These are phyloP conservation scores for Taphrina flavorubra DNA, from an alignment of 1,139 yeast genomes.

Conservation along the genomic window DNA sequence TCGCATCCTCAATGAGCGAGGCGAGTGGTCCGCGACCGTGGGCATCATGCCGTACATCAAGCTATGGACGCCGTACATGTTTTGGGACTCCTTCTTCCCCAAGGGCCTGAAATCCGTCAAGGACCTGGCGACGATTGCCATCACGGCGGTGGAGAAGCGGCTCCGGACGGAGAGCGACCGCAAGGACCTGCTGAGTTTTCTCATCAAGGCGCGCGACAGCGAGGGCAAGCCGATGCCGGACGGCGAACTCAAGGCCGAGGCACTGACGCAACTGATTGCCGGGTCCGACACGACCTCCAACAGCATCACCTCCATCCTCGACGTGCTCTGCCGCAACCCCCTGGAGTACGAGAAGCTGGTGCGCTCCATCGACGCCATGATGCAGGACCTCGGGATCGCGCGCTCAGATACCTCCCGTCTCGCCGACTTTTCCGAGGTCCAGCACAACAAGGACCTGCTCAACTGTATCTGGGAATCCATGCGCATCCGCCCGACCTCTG, in stretches of 20 bases:
- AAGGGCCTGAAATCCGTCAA: conserved; percentile 29
- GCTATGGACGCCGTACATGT: conserved; percentile 34
- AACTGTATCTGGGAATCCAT: conserved; percentile 28
- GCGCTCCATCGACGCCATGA: conserved; percentile 27
- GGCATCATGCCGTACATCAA: conserved; percentile 36
- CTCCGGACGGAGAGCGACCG: conserved; percentile 5
- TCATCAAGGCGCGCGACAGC: conserved; percentile 37
- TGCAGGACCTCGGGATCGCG: conserved; percentile 23
- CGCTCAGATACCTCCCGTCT: conserved; percentile 12
- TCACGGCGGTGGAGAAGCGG: conserved; percentile 34
- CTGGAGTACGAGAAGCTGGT: conserved; percentile 8
- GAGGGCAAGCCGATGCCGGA: conserved; percentile 39
- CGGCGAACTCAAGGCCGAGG: conserved; percentile 37
- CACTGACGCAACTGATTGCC: conserved; percentile 40
- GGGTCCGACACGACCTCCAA: conserved; percentile 39
- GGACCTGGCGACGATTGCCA: conserved; percentile 32
- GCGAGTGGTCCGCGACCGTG: conserved; percentile 37
- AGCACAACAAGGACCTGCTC: conserved; percentile 22
- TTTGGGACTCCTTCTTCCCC: conserved; percentile 36
- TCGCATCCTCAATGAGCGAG: conserved; percentile 30
- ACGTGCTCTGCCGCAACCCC: conserved; percentile 36
- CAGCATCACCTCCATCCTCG: conserved; percentile 27
- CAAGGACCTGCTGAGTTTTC: conserved; percentile 24
- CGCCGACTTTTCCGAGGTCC: conserved; percentile 32
- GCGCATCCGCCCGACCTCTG: conserved; percentile 33